Conservation (phyloP, 257 asterid genomes). For the Catharanthus roseus region DNA sequence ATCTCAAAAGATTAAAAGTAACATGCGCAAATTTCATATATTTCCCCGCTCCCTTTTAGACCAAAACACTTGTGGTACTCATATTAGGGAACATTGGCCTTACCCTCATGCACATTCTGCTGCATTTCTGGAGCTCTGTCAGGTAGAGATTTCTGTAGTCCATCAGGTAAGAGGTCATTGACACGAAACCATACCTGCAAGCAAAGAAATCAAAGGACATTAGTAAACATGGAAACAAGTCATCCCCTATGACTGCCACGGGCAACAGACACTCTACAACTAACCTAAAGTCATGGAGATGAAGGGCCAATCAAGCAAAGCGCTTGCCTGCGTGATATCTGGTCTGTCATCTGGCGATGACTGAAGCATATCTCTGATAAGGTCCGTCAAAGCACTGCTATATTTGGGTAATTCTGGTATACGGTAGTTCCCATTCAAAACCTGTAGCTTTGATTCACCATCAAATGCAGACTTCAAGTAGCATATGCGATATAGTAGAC, state of each 20-base stretch:
- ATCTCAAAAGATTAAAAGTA: background rate
- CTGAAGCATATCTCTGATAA: slow-evolving; percentile 79
- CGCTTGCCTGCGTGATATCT: slow-evolving; percentile 99
- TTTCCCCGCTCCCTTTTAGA: background rate
- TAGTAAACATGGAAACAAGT: slow-evolving; percentile 29
- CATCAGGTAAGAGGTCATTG: slow-evolving; percentile 72
- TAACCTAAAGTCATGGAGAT: slow-evolving; percentile 80
- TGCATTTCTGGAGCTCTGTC: slow-evolving; percentile 70
- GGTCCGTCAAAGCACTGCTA: slow-evolving; percentile 57
- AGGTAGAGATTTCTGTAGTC: slow-evolving; percentile 75
- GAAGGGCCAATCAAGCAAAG: slow-evolving; percentile 88
- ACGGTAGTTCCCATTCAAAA: slow-evolving; percentile 88
- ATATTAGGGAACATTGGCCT: background rate
- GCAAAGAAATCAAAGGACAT: slow-evolving; percentile 22
- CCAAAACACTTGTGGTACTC: background rate
- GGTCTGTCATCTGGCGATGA: slow-evolving; percentile 88
- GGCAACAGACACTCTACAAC: slow-evolving; percentile 66
- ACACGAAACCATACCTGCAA: slow-evolving; percentile 97
- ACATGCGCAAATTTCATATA: background rate
- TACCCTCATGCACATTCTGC: slow-evolving; percentile 64
- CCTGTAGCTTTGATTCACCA: slow-evolving; percentile 98
- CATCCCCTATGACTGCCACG: slow-evolving; percentile 52
- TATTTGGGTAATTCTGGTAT: slow-evolving; percentile 91
- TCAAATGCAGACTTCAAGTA: slow-evolving; percentile 93
- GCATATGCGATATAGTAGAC: slow-evolving; percentile 91